Conservation (phyloP, 441 rosid genomes). For the Brassica hybrid region DNA sequence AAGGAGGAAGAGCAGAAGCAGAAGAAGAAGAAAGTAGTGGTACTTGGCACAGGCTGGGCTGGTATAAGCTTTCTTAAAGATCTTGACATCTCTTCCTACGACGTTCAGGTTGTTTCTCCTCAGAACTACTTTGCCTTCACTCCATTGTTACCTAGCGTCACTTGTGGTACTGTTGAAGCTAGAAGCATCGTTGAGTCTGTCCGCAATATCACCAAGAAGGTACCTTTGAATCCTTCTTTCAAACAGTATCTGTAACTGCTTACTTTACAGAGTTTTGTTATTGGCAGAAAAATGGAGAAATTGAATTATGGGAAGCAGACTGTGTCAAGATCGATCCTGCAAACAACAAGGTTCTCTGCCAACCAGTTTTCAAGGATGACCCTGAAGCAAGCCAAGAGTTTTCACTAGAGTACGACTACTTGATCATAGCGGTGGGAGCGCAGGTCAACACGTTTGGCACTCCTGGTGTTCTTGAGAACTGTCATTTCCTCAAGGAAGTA, state of each 20-base stretch:
- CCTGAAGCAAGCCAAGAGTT: slow-evolving; percentile 62
- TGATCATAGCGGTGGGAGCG: slow-evolving; percentile 88
- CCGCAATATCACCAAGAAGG: slow-evolving; percentile 85
- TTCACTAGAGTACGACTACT: slow-evolving; percentile 76
- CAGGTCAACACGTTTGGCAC: slow-evolving; percentile 89
- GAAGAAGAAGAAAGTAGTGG: slow-evolving; percentile 84
- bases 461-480: slow-evolving; percentile 88
- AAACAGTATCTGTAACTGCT: slow-evolving; percentile 1
- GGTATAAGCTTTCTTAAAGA: slow-evolving; percentile 86
- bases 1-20: slow-evolving; percentile 20
- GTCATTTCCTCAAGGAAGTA: slow-evolving; percentile 93
- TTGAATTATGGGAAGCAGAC: slow-evolving; percentile 86
- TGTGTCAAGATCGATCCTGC: slow-evolving; percentile 77
- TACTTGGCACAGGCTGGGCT: slow-evolving; percentile 98
- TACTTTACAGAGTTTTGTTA: background rate
- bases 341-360: slow-evolving; percentile 63
- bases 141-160: slow-evolving; percentile 91
- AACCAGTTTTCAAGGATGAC: slow-evolving; percentile 55
- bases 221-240: slow-evolving; percentile 16
- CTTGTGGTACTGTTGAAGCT: slow-evolving; percentile 96
- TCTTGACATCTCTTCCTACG: slow-evolving; percentile 67
- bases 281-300: slow-evolving; percentile 70
- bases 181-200: slow-evolving; percentile 91
- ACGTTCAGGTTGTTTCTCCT: slow-evolving; percentile 89
- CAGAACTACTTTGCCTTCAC: slow-evolving; percentile 95